A percentile compares a stretch with the other conserved stretches of the same genome.
Evolutionary conservation across 179 eudicot species (phyloP).

Genomic region (Spinacia oleracea): DNA sequence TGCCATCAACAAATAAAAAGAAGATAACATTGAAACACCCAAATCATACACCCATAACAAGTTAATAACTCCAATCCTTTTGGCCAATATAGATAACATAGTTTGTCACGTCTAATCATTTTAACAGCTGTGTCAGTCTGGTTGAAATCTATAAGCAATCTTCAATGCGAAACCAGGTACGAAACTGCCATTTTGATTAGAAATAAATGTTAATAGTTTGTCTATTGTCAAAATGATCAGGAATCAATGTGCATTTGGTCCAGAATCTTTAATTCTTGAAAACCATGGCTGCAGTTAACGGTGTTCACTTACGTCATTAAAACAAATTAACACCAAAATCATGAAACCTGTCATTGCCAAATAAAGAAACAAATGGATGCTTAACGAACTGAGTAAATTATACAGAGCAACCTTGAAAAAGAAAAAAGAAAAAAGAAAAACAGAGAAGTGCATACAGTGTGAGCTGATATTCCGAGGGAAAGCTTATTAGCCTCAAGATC

Average conservation of each 20-base stretch:
- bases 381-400: background rate
- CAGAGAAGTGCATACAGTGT: conserved; percentile 43
- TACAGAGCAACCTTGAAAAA: background rate
- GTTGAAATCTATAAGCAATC: background rate
- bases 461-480: conserved; percentile 64
- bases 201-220: background rate
- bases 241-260: background rate
- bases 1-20: too few relatives aligned
- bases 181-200: background rate
- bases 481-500: conserved; percentile 61
- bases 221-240: background rate
- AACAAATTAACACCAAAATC: background rate
- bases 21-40: too few relatives aligned
- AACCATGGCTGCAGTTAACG: background rate
- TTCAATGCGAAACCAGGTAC: background rate
- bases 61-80: background rate
- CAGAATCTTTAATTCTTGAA: background rate
- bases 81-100: background rate
- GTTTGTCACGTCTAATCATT: background rate
- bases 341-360: background rate
- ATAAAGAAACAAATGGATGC: background rate
- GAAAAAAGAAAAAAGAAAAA: background rate
- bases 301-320: background rate
- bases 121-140: background rate
- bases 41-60: background rate